Evolutionary conservation across 495 filamentous ascomycete genomes (phyloP), one percentile per base, ranked within the genome.

Genomic region (Xeromyces bisporus): DNA sequence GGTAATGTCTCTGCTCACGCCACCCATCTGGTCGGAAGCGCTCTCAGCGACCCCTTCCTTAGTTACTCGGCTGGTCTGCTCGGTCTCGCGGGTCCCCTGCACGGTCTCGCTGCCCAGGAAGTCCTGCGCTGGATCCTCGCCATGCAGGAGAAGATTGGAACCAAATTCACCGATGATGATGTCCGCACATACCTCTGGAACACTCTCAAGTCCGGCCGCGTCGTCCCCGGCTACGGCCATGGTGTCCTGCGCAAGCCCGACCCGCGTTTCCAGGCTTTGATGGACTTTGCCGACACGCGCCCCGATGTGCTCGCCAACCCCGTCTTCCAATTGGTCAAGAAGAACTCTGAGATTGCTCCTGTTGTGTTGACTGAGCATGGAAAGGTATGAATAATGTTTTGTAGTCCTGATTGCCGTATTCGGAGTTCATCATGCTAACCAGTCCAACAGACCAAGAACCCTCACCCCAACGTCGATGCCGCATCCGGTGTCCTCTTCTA

Each of bases 171-270:
- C 7, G 80, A 87, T 40, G 48, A 73, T 21, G 76, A 84, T 43
- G 73, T 97, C 32, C 74, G 75, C 41, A 66, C 72, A 35, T 96
- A 94, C 60, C 75, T 97, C 37, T 97, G 89, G 89, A 62, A 64
- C 10, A 86, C 84, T 1, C 76, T 97, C 36, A 86, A 86, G 44
- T 87, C 83, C 17, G 91, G 91, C 36, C 84, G 84, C 33, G 89
- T 97, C 17, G 75, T 97, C 18, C 89, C 89, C 1, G 89, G 89
- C 7, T 97, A 94, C 57, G 89, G 89, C n/a, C 89, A 97, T 58
- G 89, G 87, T 31, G 91, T 97, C 15, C 73, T 97, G 28, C 80
- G 89, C 51, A 94, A 93, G 65, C 86, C 89, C 13, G 89, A 97
- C 47, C 89, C 89, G 3, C 77, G 89, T 34, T 97, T 94, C 60